Base-by-base conservation (phyloP, 2,329 filamentous ascomycete genomes). In the Hymenoscyphus repandus region DNA sequence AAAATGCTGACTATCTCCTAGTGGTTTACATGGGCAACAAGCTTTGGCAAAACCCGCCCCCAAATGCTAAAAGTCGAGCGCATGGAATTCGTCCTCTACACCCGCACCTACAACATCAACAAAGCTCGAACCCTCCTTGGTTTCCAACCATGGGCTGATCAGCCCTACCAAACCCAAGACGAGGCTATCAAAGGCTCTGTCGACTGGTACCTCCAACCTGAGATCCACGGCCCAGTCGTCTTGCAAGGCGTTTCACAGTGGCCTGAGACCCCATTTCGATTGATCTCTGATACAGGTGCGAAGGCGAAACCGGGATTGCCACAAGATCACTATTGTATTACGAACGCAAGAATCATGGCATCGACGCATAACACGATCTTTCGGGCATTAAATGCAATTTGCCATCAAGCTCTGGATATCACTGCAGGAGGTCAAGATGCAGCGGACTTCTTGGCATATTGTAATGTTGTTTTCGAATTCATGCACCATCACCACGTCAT, bases 401-500 rank as follows among this genome's bases (percentile, higher is more conserved):
- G 67, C 42, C 62, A 63, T 22, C 68, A 72, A 56, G 64, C 61
- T 40, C 56, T 59, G 39, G 45, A 61, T 39, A 52, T 63, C 22
- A 1, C 45, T 40, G 47, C 52, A 11, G 52, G 62, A 53, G 58
- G 65, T 5, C 46, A 56, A n/a, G 61, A 66, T 40, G 55, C 68
- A 12, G 57, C 64, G 18, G 56, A 62, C 10, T 68, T 66, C 51
- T 57, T 66, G 6, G 50, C 56, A 2, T 64, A 63, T 10, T 71
- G 67, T 64, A 57, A 56, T 15, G 63, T 67, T 13, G 65, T 63
- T 34, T 58, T 54, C 33, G 56, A 57, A 6, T 60, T 60, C 36
- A 63, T 71, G 5, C 56, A 69, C 34, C 66, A 69, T 50, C 69
- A 70, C 50, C 68, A 70, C 49, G 45, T 56, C 1, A 53, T 59